A percentile compares a stretch with the other conserved stretches of the same genome.
These are phyloP conservation scores for Sequoia sempervirens DNA, from an alignment of 75 land plant genomes.

Conservation along the genomic window DNA sequence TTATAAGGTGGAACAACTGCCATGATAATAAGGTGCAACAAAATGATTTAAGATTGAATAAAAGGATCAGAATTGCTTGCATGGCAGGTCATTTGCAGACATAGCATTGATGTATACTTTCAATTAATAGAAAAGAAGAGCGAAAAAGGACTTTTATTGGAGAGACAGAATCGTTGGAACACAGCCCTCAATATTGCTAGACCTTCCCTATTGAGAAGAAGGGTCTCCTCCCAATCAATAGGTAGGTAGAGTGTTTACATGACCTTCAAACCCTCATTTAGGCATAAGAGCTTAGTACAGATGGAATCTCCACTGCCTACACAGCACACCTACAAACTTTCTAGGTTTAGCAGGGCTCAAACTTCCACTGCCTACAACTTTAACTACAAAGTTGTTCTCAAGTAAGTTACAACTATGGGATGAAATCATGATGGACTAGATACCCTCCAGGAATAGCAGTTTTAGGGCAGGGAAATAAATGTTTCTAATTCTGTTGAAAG, in stretches of 20 bases:
- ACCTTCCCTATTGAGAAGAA: background rate
- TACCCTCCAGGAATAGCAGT: background rate
- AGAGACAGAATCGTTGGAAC: background rate
- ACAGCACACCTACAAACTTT: background rate
- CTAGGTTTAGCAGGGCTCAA: background rate
- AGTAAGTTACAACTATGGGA: background rate
- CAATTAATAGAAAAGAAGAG: background rate
- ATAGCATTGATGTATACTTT: background rate
- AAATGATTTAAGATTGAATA: background rate
- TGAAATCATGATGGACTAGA: background rate
- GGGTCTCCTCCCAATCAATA: background rate
- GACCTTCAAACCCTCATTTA: background rate
- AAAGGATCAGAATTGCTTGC: background rate
- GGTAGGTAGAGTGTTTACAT: background rate
- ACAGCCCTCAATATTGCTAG: background rate
- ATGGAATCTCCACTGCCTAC: too few species aligned
- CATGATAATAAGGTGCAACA: background rate
- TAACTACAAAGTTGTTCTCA: background rate
- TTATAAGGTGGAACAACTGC: too few species aligned
- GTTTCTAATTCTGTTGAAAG: background rate
- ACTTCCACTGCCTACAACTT: background rate
- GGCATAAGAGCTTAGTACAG: too few species aligned
- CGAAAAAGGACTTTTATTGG: background rate
- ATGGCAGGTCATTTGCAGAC: background rate
- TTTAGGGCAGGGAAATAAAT: background rate